Conservation (phyloP, 805 yeast genomes). For the Saccharomycopsis sp. region DNA sequence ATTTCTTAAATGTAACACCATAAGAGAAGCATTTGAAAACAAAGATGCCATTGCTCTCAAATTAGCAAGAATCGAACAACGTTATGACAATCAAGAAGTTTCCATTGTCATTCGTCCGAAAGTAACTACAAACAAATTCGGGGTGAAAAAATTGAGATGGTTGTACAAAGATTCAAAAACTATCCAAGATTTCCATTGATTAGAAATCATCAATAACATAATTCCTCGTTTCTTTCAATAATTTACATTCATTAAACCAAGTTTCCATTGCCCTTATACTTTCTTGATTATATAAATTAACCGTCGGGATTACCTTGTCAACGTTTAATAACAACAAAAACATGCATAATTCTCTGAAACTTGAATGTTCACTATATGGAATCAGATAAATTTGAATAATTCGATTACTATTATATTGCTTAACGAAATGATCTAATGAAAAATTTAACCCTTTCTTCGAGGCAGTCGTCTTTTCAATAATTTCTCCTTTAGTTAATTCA, state of each 20-base stretch:
- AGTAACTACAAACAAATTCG: not conserved
- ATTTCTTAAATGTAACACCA: not conserved
- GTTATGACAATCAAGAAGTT: not conserved
- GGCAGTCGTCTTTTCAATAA: constrained; percentile 9
- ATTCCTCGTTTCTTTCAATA: constrained; percentile 15
- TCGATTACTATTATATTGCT: constrained; percentile 29
- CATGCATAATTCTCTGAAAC: constrained; percentile 68
- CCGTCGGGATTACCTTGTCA: constrained; percentile 69
- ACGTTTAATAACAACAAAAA: constrained; percentile 52
- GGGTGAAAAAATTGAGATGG: not conserved
- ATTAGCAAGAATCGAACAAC: not conserved
- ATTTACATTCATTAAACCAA: constrained; percentile 33
- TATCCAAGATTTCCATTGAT: not conserved
- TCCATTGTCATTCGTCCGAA: too few relatives aligned
- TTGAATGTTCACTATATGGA: constrained; percentile 94
- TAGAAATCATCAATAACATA: constrained; percentile 21
- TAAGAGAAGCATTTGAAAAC: not conserved
- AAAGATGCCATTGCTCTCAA: not conserved
- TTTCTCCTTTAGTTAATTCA: constrained; percentile 16
- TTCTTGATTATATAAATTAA: constrained; percentile 35
- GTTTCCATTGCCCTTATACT: constrained; percentile 26
- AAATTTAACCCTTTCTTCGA: constrained; percentile 10
- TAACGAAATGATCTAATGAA: constrained; percentile 26
- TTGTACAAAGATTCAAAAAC: not conserved
- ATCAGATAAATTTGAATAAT: constrained; percentile 47